phyloP scores from a whole-genome alignment of 768 basidiomycete species.

The Mycena crocata region DNA sequence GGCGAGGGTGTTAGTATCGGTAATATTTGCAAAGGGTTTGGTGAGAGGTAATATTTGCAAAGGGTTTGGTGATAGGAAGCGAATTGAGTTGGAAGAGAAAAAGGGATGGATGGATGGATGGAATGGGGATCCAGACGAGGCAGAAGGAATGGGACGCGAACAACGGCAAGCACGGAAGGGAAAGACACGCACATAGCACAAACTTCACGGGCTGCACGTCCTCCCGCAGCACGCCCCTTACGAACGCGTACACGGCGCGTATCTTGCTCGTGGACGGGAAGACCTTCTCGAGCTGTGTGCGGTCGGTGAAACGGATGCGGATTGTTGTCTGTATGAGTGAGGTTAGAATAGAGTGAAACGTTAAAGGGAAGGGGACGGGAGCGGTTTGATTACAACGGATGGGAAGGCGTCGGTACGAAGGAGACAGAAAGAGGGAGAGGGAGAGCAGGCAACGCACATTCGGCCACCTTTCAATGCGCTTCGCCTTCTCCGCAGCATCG shows the following conservation, averaged over 20 bases:
- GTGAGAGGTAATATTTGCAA: too few relatives aligned
- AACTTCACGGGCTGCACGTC: conserved; percentile 86
- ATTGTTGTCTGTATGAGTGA: conserved; percentile 86
- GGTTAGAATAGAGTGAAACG: too few relatives aligned
- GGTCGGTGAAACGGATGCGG: conserved; percentile 83
- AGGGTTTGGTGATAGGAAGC: too few relatives aligned
- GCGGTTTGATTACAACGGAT: too few relatives aligned
- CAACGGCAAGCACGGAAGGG: too few relatives aligned
- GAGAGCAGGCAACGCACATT: conserved; percentile 56
- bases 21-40: too few relatives aligned
- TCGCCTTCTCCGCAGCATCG: conserved; percentile 70
- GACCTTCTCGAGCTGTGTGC: conserved; percentile 80
- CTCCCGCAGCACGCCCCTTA: conserved; percentile 74
- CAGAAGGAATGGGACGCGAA: too few relatives aligned
- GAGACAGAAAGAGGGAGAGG: background rate
- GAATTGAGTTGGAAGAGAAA: too few relatives aligned
- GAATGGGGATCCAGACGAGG: too few relatives aligned
- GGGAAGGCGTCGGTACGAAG: too few relatives aligned
- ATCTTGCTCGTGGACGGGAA: conserved; percentile 88
- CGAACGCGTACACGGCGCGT: conserved; percentile 86
- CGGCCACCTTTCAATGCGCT: conserved; percentile 79
- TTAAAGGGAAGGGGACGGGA: too few relatives aligned
- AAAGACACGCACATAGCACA: conserved; percentile 76
- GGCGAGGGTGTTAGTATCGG: background rate
- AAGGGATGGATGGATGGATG: too few relatives aligned